phyloP scores from a whole-genome alignment of 192 early-diverging fungal species.

The Coemansia sp. region DNA sequence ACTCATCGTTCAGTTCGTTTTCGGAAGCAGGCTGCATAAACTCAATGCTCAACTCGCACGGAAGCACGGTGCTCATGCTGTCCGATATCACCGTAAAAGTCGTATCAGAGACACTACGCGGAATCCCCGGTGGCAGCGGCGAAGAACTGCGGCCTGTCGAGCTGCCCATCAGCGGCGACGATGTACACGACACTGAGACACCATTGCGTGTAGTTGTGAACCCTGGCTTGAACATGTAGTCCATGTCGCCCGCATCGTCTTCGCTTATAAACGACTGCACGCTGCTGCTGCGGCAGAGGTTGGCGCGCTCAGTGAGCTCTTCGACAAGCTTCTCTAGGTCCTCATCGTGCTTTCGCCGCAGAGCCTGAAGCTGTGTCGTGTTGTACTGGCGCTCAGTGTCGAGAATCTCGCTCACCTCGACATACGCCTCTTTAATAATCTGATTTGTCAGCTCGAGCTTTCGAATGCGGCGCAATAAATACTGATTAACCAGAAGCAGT shows the following conservation, averaged over 20 bases:
- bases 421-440: constrained; percentile 48
- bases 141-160: not conserved
- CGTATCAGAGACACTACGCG: constrained; percentile 24
- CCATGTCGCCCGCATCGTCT: constrained; percentile 23
- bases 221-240: constrained; percentile 20
- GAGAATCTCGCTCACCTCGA: constrained; percentile 47
- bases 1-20: not conserved
- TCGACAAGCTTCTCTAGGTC: constrained; percentile 35
- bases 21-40: constrained; percentile 4
- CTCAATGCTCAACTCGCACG: constrained; percentile 20
- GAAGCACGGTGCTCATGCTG: not conserved
- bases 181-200: constrained; percentile 13
- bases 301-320: constrained; percentile 27
- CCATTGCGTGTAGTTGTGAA: constrained; percentile 16
- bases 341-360: constrained; percentile 42
- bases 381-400: constrained; percentile 49
- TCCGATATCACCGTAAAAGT: constrained; percentile 7
- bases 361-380: constrained; percentile 24
- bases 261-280: constrained; percentile 7
- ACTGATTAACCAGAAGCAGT: constrained; percentile 26
- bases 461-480: constrained; percentile 46
- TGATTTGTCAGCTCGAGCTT: constrained; percentile 56
- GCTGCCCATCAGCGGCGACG: constrained; percentile 19
- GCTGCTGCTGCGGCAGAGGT: constrained; percentile 11
- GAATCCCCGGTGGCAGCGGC: constrained; percentile 14